A percentile compares a stretch with the other conserved stretches of the same genome.
phyloP scores from a whole-genome alignment of 306 rosid genomes.

The Ormosia emarginata region DNA sequence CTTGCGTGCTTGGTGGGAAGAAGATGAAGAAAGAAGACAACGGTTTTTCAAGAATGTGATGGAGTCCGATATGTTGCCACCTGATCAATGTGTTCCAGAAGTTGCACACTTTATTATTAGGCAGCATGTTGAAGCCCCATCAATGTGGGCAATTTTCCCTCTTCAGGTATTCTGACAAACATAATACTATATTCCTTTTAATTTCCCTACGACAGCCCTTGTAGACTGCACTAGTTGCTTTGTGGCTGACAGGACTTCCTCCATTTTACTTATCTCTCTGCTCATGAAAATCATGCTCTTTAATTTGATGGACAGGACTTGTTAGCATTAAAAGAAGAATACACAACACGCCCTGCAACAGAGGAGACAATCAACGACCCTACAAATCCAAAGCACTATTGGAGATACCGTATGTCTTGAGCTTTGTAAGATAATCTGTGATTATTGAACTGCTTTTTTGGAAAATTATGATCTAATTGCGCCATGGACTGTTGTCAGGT shows the following conservation, averaged over 20 bases:
- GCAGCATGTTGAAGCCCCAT: constrained; percentile 93
- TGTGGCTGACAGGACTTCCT: neutral
- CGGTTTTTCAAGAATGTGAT: constrained; percentile 64
- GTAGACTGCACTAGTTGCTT: neutral
- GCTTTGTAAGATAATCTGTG: neutral
- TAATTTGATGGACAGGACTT: constrained; percentile 58
- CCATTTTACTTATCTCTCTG: neutral
- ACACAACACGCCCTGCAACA: constrained; percentile 68
- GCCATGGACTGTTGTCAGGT: constrained; percentile 49
- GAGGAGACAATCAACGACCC: constrained; percentile 98
- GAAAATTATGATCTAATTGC: neutral
- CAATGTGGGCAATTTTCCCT: constrained; percentile 99
- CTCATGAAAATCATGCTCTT: constrained; percentile 10
- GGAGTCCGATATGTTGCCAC: constrained; percentile 67
- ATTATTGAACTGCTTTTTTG: neutral
- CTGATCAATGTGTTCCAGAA: constrained; percentile 71
- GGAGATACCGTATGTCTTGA: constrained; percentile 85
- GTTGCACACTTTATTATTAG: constrained; percentile 57
- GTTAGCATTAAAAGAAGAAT: constrained; percentile 80
- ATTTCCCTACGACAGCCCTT: neutral
- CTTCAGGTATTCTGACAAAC: constrained; percentile 68
- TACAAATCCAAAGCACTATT: constrained; percentile 93
- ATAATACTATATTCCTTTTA: neutral
- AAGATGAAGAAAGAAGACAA: constrained; percentile 84
- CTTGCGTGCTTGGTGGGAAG: constrained; percentile 99